phyloP scores from a whole-genome alignment of 257 asterid genomes.

The Oldenlandia corymbosa region DNA sequence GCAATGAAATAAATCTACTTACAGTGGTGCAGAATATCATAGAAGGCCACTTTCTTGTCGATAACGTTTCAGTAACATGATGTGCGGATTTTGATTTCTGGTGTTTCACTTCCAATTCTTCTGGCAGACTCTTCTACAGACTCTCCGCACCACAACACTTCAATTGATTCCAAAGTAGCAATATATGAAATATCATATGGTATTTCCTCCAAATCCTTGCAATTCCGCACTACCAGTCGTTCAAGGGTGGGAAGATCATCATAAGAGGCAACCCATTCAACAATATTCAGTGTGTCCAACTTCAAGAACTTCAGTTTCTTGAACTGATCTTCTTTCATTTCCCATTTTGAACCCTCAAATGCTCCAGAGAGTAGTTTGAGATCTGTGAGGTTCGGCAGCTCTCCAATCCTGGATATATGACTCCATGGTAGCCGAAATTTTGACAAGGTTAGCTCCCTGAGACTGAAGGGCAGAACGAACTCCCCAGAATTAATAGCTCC shows the following conservation, averaged over 20 bases:
- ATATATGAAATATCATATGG: neutral
- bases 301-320: constrained; percentile 10
- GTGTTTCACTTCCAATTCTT: neutral
- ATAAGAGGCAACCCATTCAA: constrained; percentile 4
- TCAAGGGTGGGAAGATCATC: constrained; percentile 4
- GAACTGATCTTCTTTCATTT: constrained; percentile 9
- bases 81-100: neutral
- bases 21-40: too few species aligned
- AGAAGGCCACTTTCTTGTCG: too few species aligned
- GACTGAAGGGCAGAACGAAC: neutral
- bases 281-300: constrained; percentile 2
- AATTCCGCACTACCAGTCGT: constrained; percentile 5
- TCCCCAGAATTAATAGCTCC: neutral
- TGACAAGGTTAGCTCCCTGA: constrained; percentile 5
- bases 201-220: neutral
- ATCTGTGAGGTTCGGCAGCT: constrained; percentile 7
- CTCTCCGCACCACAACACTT: neutral
- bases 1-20: too few species aligned
- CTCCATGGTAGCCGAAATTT: neutral
- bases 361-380: constrained; percentile 4
- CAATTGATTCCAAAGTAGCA: neutral
- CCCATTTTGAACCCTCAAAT: constrained; percentile 6
- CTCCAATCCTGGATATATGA: neutral
- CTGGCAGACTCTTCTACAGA: neutral
- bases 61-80: too few species aligned